Base-by-base conservation (phyloP, 192 early-diverging fungal species). In the Linnemannia elongata region DNA sequence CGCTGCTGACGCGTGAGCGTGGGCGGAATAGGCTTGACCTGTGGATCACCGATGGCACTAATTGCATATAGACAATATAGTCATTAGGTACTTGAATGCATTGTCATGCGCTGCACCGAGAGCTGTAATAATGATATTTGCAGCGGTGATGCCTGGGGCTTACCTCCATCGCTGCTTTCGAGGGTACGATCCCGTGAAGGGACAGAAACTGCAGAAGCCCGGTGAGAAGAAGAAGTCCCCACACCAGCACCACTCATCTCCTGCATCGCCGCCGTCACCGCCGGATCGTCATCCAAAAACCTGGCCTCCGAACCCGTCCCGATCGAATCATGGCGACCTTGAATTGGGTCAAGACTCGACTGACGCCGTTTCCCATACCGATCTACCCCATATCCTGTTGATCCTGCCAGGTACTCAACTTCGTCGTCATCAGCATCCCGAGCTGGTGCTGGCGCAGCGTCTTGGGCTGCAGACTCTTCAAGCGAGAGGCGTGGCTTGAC, bases 1-100 rank as follows among this genome's bases (percentile, higher is more conserved):
- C 74, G 45, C 78, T 80, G 7, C 77, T 72, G 38, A 74, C 38
- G 49, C 84, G 52, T 77, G 72, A 54, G 41, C 74, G 66, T 3
- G 42, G 27, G 35, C 47, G 55, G 57, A 85, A 82, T 1, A 82
- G 45, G 20, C 24, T 55, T 17, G 80, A 55, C 7, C 74, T 74
- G 60, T 66, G 63, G 73, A 75, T 45, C 36, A 42, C 63, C 17
- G 52, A 22, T 5, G 60, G 60, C 30, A 66, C 60, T 66, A 66
- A 33, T 27, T 30, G 9, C 13, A 24, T 7, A 30, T 66, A 30
- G 33, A 66, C 1, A 66, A 66, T 13, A 30, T 33, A 4, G 49
- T 33, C 30, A 33, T 66, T 66, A 35, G 30, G 13, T 30, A 2
- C 10, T 15, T 15, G n/a, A 27, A 9, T 57, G 0, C 12, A 45